Evolutionary conservation across 2,329 filamentous ascomycete species (phyloP).

Genomic region (Diaporthe destruens): DNA sequence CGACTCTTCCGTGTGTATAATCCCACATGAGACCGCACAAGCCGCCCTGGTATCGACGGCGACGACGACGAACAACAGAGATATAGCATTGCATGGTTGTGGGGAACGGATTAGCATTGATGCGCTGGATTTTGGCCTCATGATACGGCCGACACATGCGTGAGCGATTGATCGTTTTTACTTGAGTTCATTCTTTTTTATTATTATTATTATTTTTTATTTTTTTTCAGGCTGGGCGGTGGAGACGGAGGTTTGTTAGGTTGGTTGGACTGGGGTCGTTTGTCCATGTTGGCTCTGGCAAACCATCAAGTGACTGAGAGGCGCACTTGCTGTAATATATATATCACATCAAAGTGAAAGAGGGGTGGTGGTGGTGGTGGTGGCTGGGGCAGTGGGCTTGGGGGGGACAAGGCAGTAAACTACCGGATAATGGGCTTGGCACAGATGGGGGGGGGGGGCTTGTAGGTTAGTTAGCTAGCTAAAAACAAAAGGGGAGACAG

Average conservation of each 20-base stretch:
- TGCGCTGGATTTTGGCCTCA: not conserved
- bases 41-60: not conserved
- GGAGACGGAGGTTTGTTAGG: no score
- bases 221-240: no score
- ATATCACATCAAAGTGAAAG: slow-evolving; percentile 1
- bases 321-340: slow-evolving; percentile 6
- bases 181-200: not conserved
- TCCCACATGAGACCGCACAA: not conserved
- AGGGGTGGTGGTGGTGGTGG: not conserved
- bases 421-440: not conserved
- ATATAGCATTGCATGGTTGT: not conserved
- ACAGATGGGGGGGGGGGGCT: not conserved
- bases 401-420: not conserved
- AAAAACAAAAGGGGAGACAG: slow-evolving; percentile 14
- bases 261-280: not conserved
- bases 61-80: not conserved
- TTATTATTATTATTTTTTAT: not conserved
- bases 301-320: not conserved
- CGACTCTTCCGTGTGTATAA: not conserved
- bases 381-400: not conserved
- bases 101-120: not conserved
- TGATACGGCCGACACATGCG: not conserved
- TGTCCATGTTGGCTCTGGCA: not conserved
- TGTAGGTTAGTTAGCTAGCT: not conserved
- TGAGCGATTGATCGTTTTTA: slow-evolving; percentile 6